A percentile compares a stretch with the other conserved stretches of the same genome.
Evolutionary conservation across 2,329 filamentous ascomycete genomes (phyloP).

Genomic region (Aureobasidium sp.): DNA sequence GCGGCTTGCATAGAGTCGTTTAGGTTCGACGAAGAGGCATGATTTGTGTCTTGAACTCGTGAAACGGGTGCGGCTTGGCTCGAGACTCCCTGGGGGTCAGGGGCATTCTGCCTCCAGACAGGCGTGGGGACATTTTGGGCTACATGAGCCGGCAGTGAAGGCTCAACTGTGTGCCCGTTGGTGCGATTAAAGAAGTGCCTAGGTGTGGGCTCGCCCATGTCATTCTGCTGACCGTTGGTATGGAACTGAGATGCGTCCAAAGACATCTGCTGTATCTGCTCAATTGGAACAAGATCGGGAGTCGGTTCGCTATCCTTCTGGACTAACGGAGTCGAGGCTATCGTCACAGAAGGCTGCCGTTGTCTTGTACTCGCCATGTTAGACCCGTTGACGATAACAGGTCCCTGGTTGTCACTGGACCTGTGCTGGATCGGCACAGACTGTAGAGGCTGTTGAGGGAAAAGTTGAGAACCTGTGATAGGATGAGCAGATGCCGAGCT

Average conservation of each 20-base stretch:
- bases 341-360: constrained; percentile 3
- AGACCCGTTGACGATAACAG: constrained; percentile 38
- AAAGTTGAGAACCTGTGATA: constrained; percentile 1
- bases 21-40: background rate
- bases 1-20: background rate
- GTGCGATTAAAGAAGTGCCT: background rate
- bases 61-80: background rate
- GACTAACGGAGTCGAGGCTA: background rate
- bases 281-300: constrained; percentile 6
- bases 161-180: background rate
- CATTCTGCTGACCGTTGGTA: constrained; percentile 4
- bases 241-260: background rate
- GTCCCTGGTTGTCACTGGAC: constrained; percentile 24
- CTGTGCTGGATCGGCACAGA: background rate
- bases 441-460: constrained; percentile 12
- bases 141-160: background rate
- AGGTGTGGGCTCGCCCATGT: background rate
- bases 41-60: background rate
- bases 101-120: background rate
- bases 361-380: constrained; percentile 16
- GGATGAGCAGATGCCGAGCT: constrained; percentile 22
- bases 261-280: constrained; percentile 15
- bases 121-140: constrained; percentile 3
- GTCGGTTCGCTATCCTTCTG: background rate
- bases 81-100: constrained; percentile 2